Base-by-base conservation (phyloP, 495 filamentous ascomycete genomes). In the Hypomontagnella monticulosa region DNA sequence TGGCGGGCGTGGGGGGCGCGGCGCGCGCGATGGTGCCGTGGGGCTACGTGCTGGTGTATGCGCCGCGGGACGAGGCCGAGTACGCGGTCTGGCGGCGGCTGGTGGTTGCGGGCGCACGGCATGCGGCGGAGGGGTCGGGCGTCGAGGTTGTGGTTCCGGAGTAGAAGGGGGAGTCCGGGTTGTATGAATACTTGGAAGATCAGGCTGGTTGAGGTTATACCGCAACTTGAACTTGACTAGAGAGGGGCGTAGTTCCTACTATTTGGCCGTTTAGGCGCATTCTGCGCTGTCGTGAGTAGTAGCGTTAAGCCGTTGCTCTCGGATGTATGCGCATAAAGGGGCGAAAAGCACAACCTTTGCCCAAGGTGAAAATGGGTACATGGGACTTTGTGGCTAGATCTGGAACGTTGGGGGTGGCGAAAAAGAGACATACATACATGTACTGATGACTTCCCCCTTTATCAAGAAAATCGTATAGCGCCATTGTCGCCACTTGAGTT, bases 31-130 rank as follows among this genome's bases (percentile, higher is more conserved):
- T 66, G 32, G 20, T 73, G 52, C 68, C 73, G 0, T 69, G 57
- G 63, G 67, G 60, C 0, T 77, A 75, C 23, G 58, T 77, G 18
- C 20, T 78, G 51, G 16, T 77, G 2, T 78, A 78, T 20, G 71
- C 76, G 63, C 76, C 76, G 63, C 60, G 75, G 19, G 59, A 65
- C 37, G 69, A 63, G n/a, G 68, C n/a, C 15, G 75, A 77, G 53
- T 67, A 61, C 3, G 62, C 38, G 9, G 57, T 69, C 4, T 72
- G 73, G 66, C 43, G 55, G 32, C 61, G 42, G 36, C 23, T 75
- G 4, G 40, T 74, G 9, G 23, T 63, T 8, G 73, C 73, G 1
- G 63, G 57, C 1, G 63, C 60, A 47, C 46, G 70, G 49, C 56
- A 62, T n/a, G 61, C 41, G 30, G 57, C 51, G 1, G 38, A 60